Evolutionary conservation across 2,329 filamentous ascomycete genomes (phyloP), one percentile per base, ranked within the genome.

Genomic region (Metarhizium rileyi): DNA sequence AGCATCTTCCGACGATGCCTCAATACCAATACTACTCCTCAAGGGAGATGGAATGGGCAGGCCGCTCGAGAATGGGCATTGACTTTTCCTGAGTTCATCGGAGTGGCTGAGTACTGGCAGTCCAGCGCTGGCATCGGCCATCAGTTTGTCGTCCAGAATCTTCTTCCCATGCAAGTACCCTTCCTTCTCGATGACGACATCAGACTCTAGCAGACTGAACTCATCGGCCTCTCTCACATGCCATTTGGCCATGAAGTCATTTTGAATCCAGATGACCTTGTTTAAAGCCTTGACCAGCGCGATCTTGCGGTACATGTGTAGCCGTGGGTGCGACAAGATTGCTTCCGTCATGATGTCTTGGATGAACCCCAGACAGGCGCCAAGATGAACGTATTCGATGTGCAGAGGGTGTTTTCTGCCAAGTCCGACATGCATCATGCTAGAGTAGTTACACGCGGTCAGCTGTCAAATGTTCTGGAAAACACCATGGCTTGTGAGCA

Each of bases 231-330:
- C 83, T 30, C 77, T 73, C 33, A 87, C 78, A 59, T 89, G 86
- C 83, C 86, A 90, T 64, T 85, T 86, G n/a, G 86, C 84, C 64
- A 91, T 87, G 27, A 91, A 73, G 64, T 91, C 87, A 62, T 91
- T 91, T 66, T 91, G 87, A 56, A 91, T 90, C 86, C 87, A 91
- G 55, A 91, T 83, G 25, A 91, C 82, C 65, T 93, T 91, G 54
- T 81, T 81, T 22, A 91, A 72, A 1, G 87, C 87, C 62, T 84
- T 86, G 44, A 90, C 76, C 4, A 91, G 75, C 22, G 79, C 83
- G 18, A 85, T 82, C 69, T 90, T 90, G 66, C 78, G 77, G 50
- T 75, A 72, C 58, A 87, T 73, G 35, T 76, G 73, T 35, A 93
- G 71, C 3, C 77, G 76, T 1, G 85, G 85, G 59, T 89, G 77